These are phyloP conservation scores for Nicotiana knightiana DNA, from an alignment of 257 asterid species.

Conservation along the genomic window DNA sequence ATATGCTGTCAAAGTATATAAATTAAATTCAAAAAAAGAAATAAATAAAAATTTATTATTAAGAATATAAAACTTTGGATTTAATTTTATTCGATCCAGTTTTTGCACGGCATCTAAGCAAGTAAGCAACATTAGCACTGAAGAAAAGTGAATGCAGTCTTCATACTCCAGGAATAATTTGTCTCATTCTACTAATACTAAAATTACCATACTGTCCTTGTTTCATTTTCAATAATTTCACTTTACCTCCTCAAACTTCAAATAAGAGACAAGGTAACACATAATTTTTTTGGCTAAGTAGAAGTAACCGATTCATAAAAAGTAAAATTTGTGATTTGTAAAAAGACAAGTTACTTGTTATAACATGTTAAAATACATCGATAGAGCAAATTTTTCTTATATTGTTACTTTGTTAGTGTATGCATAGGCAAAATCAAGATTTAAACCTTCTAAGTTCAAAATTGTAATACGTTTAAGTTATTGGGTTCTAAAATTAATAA, in stretches of 20 bases:
- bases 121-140: not conserved
- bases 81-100: not conserved
- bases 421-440: too few relatives aligned
- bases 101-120: not conserved
- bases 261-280: not conserved
- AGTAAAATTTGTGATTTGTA: not conserved
- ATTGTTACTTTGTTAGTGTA: not conserved
- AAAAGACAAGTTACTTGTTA: not conserved
- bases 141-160: not conserved
- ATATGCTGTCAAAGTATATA: not conserved
- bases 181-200: not conserved
- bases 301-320: not conserved
- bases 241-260: not conserved
- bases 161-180: not conserved
- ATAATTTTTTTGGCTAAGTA: too few relatives aligned
- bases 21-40: not conserved
- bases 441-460: too few relatives aligned
- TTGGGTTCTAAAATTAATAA: too few relatives aligned
- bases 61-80: not conserved
- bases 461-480: too few relatives aligned
- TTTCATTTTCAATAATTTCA: not conserved
- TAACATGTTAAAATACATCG: not conserved
- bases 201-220: not conserved
- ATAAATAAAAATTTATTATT: not conserved
- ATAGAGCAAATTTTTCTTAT: not conserved